A percentile compares a stretch with the other conserved stretches of the same genome.
Evolutionary conservation across 2,329 filamentous ascomycete species (phyloP).

Genomic region (Exophiala dermatitidis): DNA sequence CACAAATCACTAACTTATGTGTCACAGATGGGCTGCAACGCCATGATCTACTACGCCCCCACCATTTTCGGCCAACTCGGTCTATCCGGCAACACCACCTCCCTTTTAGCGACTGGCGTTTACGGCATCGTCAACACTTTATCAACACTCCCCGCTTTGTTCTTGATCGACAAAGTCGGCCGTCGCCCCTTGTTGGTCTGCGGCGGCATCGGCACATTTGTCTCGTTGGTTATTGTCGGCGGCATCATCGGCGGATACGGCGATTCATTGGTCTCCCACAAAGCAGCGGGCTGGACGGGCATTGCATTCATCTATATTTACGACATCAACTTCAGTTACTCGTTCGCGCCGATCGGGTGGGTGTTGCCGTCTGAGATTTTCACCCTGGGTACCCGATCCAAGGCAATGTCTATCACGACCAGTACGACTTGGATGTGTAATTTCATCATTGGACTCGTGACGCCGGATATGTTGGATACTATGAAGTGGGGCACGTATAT

Average conservation of each 20-base stretch:
- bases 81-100: conserved; percentile 39
- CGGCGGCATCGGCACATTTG: conserved; percentile 45
- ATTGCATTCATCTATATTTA: conserved; percentile 50
- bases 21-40: conserved; percentile 41
- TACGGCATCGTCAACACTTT: conserved; percentile 47
- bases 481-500: conserved; percentile 49
- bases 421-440: conserved; percentile 59
- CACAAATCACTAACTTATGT: no score
- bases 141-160: conserved; percentile 42
- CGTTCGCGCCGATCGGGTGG: conserved; percentile 42
- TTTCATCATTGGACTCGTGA: conserved; percentile 58
- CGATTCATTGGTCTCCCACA: conserved; percentile 45
- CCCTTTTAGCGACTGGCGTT: conserved; percentile 48
- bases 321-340: conserved; percentile 36
- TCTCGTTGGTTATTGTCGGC: conserved; percentile 60
- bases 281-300: conserved; percentile 48
- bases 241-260: conserved; percentile 51
- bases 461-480: conserved; percentile 55
- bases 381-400: conserved; percentile 52
- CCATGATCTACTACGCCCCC: conserved; percentile 54
- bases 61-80: conserved; percentile 51
- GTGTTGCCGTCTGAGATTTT: conserved; percentile 52
- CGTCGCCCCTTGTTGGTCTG: conserved; percentile 40
- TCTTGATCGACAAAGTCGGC: conserved; percentile 44
- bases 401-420: conserved; percentile 59